Evolutionary conservation across 306 rosid species (phyloP).

Genomic region (Argentina anserina): DNA sequence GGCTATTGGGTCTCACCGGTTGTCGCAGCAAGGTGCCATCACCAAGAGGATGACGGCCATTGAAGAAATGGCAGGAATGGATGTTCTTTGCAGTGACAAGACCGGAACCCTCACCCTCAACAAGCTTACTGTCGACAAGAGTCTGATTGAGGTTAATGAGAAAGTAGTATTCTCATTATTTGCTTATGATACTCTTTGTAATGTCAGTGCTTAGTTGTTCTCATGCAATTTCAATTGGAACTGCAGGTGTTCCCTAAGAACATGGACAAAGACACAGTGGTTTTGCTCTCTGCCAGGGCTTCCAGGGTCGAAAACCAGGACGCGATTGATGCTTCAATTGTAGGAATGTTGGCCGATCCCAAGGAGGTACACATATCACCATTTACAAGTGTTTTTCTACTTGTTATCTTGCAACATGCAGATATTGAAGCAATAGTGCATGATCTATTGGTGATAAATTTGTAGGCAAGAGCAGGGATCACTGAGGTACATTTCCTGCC

Average conservation of each 20-base stretch:
- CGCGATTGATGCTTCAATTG: conserved; percentile 86
- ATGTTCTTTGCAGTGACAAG: conserved; percentile 92
- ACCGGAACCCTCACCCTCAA: conserved; percentile 96
- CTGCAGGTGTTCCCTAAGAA: conserved; percentile 48
- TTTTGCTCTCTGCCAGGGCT: conserved; percentile 75
- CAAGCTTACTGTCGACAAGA: conserved; percentile 81
- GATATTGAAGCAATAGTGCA: not conserved
- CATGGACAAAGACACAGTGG: conserved; percentile 49
- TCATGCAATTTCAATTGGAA: conserved; percentile 13
- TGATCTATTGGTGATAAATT: conserved; percentile 5
- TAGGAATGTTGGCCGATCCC: conserved; percentile 76
- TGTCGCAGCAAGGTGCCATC: conserved; percentile 88
- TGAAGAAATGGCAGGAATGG: conserved; percentile 98
- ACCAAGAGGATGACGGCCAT: conserved; percentile 98
- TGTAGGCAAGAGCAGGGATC: conserved; percentile 85
- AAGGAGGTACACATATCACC: conserved; percentile 56
- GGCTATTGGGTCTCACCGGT: conserved; percentile 92
- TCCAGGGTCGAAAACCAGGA: conserved; percentile 84
- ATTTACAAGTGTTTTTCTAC: not conserved
- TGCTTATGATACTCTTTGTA: not conserved
- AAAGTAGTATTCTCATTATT: not conserved
- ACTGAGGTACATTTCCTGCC: conserved; percentile 88
- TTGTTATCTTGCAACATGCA: not conserved
- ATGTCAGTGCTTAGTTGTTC: not conserved
- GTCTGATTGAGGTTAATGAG: conserved; percentile 63